Base-by-base conservation (phyloP, 805 yeast genomes). In the Metschnikowia matae region DNA sequence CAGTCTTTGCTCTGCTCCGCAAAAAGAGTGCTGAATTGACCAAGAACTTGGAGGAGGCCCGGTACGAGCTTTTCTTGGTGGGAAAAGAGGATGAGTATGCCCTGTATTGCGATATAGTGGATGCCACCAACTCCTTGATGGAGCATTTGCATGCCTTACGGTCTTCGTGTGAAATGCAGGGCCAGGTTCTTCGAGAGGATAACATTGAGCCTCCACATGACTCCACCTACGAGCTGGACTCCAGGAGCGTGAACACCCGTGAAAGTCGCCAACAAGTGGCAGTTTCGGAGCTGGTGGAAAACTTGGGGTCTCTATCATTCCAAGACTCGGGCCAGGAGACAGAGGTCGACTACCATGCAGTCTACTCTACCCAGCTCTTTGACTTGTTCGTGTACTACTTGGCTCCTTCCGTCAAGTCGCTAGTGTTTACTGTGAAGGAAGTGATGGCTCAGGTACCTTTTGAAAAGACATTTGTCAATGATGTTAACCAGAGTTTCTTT, bases 381-480 rank as follows among this genome's bases (percentile, higher is more conserved):
- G 83, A 83, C 49, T 60, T 84, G 34, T 87, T 87, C 62, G 83
- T 84, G 1, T 78, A 77, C 54, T 75, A 85, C 57, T 68, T 87
- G 41, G 89, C 90, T 0, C 94, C 95, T 0, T 83, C 91, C 0
- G 74, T 85, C 63, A 81, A 80, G 60, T 81, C 89, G 1, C 82
- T 83, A 56, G 76, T 82, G 1, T 78, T 77, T 58, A 85, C 90
- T 0, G 71, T 87, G 46, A 75, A 80, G 49, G 82, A 81, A 31
- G 83, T 87, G 6, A 63, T 87, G 49, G 70, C 72, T 18, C 83
- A 81, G 11, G 67, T 83, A 2, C 85, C 88, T 2, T 85, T 83
- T 58, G 79, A 77, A 45, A 59, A 62, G 46, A 50, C 46, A 15
- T 45, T 54, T 31, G 55, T 49, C 33, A 49, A 54, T 1, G 56